Base-by-base conservation (phyloP, 495 filamentous ascomycete genomes). In the Articulospora tetracladia region DNA sequence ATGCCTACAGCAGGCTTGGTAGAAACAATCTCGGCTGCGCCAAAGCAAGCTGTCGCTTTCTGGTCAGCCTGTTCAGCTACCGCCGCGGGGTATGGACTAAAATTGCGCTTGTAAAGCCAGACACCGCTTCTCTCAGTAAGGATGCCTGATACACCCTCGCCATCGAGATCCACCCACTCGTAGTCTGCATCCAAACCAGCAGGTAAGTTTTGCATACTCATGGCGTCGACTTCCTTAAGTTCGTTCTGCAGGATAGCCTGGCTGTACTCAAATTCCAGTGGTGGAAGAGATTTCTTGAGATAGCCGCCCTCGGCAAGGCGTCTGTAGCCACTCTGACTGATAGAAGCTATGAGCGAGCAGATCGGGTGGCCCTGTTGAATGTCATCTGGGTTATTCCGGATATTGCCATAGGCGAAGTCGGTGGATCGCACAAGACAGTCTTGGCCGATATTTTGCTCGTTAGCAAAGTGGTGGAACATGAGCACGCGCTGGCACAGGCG, bases 381-480 rank as follows among this genome's bases (percentile, higher is more conserved):
- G 22, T 15, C 7, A 48, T 48, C 44, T 6, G 7, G 6, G 19
- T n/a, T 48, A 19, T 24, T 24, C 10, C 34, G 34, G 34, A 39
- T n/a, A 20, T 36, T 17, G 4, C 26, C 20, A 36, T 55, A 55
- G 3, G 22, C 24, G 34, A 55, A 20, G 34, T 55, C 30, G 10
- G 52, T 55, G 6, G 52, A 55, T 19, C 11, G 24, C 7, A 55
- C 52, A 4, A 55, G 30, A 39, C 4, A 20, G 30, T 55, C 28
- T 13, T n/a, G 15, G 0, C 36, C 58, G 0, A 65, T 30, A 22
- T 73, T 56, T 1, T 68, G 55, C 7, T 57, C 66, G n/a, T 51
- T 15, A 12, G 48, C n/a, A 32, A 76, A 66, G 54, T 69, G 62
- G 36, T 76, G 74, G 39, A 75, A 74, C 63, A 71, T 67, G 1